Conservation (phyloP, 805 yeast genomes). For the Teunomyces cretensis region DNA sequence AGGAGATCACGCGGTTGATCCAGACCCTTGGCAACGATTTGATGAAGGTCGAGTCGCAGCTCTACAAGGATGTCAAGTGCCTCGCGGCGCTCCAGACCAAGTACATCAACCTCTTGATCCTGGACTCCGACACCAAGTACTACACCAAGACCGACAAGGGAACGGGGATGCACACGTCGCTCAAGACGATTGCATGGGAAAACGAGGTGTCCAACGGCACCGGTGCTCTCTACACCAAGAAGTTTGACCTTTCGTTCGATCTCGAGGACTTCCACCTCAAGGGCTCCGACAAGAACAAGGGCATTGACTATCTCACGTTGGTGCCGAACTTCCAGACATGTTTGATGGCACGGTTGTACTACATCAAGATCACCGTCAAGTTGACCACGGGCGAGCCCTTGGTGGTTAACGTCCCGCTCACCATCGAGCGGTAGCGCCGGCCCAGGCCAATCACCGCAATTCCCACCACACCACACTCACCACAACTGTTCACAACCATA, state of each 20-base stretch:
- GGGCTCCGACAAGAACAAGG: slow-evolving; percentile 17
- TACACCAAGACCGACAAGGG: slow-evolving; percentile 12
- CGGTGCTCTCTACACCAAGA: slow-evolving; percentile 24
- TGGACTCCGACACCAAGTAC: slow-evolving; percentile 18
- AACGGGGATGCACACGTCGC: slow-evolving; percentile 20
- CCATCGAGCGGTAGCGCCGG: slow-evolving; percentile 25
- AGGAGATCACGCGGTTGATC: slow-evolving; percentile 27
- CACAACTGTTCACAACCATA: too few species aligned
- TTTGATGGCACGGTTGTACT: slow-evolving; percentile 34
- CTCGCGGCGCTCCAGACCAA: slow-evolving; percentile 36
- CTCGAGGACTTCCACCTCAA: slow-evolving; percentile 30
- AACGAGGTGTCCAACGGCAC: slow-evolving; percentile 5
- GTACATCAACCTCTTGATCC: slow-evolving; percentile 29
- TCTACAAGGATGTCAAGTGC: slow-evolving; percentile 36
- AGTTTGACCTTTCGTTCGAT: slow-evolving; percentile 28
- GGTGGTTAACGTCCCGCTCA: slow-evolving; percentile 36
- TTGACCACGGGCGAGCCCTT: slow-evolving; percentile 30
- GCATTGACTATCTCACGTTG: slow-evolving; percentile 31
- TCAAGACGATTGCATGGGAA: slow-evolving; percentile 34
- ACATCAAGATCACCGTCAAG: slow-evolving; percentile 29
- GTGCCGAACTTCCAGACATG: slow-evolving; percentile 44
- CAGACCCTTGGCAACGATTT: slow-evolving; percentile 34
- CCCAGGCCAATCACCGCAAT: too few species aligned
- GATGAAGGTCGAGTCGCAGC: slow-evolving; percentile 33
- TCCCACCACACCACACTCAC: too few species aligned